A percentile compares a stretch with the other conserved stretches of the same genome.
Evolutionary conservation across 441 rosid genomes (phyloP).

Genomic region (Sinapis alba): DNA sequence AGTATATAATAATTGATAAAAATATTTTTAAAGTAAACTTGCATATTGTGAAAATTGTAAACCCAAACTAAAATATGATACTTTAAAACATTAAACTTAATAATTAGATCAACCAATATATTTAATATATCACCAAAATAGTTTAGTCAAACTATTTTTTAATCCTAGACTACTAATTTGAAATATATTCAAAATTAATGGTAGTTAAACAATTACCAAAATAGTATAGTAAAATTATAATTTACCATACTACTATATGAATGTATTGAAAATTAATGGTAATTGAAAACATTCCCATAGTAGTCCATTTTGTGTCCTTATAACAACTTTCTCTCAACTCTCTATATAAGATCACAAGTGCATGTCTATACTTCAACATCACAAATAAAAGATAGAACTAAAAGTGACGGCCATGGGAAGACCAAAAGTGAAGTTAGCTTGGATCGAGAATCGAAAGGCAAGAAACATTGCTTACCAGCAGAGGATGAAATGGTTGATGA

Average conservation of each 20-base stretch:
- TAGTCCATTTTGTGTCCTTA: background rate
- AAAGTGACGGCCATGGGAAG: background rate
- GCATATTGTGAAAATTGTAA: background rate
- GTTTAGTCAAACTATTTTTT: background rate
- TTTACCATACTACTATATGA: background rate
- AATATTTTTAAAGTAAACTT: background rate
- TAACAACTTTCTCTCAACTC: background rate
- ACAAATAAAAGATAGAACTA: background rate
- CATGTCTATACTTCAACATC: background rate
- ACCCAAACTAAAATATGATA: background rate
- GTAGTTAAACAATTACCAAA: too few relatives aligned
- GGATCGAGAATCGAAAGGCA: background rate
- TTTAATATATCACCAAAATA: background rate
- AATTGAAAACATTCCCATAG: background rate
- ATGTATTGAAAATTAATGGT: background rate
- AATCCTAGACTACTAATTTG: background rate
- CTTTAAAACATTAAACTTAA: background rate
- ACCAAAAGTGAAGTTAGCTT: background rate
- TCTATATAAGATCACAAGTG: slow-evolving; percentile 2
- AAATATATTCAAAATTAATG: background rate
- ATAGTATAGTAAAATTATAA: background rate
- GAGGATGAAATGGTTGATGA: slow-evolving; percentile 3
- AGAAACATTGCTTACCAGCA: background rate
- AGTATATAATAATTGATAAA: too few relatives aligned
- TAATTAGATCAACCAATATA: background rate